phyloP scores from a whole-genome alignment of 371 early-diverging fungal genomes.

The Fennellomyces sp. region DNA sequence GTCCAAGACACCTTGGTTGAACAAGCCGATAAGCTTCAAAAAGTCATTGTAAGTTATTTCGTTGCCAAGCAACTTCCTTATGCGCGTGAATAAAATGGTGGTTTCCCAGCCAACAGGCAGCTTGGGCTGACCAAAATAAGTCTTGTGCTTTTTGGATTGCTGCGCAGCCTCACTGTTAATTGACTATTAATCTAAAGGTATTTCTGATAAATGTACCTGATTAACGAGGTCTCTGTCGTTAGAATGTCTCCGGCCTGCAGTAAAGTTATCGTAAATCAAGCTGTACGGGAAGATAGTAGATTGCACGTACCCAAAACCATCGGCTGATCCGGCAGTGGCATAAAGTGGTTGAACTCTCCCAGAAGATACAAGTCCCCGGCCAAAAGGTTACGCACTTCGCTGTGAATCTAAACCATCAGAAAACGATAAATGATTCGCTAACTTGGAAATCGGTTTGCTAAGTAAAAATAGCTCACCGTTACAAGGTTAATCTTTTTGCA shows the following conservation, averaged over 20 bases:
- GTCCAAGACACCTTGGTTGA: slow-evolving; percentile 93
- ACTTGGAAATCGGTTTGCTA: background rate
- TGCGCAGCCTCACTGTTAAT: background rate
- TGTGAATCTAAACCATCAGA: background rate
- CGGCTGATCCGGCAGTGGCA: background rate
- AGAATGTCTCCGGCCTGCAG: background rate
- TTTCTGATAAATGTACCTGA: background rate
- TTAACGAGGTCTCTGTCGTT: background rate
- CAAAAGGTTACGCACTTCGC: background rate
- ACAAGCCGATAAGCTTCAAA: slow-evolving; percentile 94
- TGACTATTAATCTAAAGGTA: too few relatives aligned
- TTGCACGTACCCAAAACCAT: background rate
- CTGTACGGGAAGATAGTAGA: too few relatives aligned
- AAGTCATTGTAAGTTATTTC: slow-evolving; percentile 90
- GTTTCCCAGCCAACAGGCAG: slow-evolving; percentile 4
- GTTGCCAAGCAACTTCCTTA: slow-evolving; percentile 80
- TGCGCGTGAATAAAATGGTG: slow-evolving; percentile 80
- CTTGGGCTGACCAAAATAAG: background rate
- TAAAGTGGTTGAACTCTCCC: slow-evolving; percentile 4
- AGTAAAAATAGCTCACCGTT: background rate
- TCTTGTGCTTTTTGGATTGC: background rate
- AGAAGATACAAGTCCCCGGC: background rate
- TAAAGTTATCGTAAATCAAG: background rate
- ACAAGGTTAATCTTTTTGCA: background rate
- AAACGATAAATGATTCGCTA: too few relatives aligned